A percentile compares a stretch with the other conserved stretches of the same genome.
phyloP scores from a whole-genome alignment of 805 yeast genomes.

The Candida nitratophila region DNA sequence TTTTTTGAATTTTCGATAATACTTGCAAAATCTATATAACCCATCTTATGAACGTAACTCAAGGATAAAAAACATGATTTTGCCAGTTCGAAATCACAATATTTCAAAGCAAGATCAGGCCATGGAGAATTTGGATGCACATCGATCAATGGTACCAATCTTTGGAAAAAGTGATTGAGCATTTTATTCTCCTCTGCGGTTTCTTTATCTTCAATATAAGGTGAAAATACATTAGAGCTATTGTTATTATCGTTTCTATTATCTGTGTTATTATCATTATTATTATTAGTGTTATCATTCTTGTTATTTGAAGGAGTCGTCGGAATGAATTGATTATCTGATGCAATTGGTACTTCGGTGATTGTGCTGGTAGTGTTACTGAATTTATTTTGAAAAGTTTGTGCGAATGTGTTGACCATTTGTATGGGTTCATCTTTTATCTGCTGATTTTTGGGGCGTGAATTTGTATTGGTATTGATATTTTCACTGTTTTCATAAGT shows the following conservation, averaged over 20 bases:
- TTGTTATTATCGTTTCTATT: no score
- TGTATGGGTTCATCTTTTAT: no score
- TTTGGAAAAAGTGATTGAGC: constrained; percentile 28
- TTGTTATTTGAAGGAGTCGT: neutral
- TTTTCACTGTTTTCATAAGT: no score
- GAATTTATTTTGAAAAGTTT: no score
- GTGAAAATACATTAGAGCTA: no score
- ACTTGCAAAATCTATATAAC: neutral
- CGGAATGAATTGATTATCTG: no score
- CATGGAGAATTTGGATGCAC: constrained; percentile 39
- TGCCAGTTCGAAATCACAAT: constrained; percentile 43
- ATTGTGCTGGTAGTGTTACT: no score
- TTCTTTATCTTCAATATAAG: neutral
- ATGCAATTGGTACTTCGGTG: no score
- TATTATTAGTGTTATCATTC: neutral
- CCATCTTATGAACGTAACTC: constrained; percentile 38
- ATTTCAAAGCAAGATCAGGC: constrained; percentile 41
- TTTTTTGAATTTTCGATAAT: constrained; percentile 29
- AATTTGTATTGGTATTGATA: no score
- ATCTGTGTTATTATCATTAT: neutral
- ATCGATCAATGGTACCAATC: constrained; percentile 32
- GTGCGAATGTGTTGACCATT: no score
- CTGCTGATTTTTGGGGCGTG: no score
- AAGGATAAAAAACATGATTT: constrained; percentile 42
- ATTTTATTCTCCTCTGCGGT: constrained; percentile 5